A percentile compares a stretch with the other conserved stretches of the same genome.
Conservation (phyloP, 768 basidiomycete genomes). For the Pisolithus tinctorius region DNA sequence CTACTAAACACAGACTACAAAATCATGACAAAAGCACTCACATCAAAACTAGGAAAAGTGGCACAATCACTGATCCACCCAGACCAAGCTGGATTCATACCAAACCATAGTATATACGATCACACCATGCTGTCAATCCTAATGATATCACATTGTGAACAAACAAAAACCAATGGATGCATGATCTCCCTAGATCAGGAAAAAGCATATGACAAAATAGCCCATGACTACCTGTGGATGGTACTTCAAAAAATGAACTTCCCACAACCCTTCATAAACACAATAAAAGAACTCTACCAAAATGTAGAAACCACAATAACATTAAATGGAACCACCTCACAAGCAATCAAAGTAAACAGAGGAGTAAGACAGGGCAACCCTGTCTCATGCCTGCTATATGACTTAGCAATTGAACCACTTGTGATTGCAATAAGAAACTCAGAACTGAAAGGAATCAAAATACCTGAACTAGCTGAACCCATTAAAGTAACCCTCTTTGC, state of each 20-base stretch:
- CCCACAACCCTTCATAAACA: conserved; percentile 22
- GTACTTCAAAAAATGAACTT: conserved; percentile 17
- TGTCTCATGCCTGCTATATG: too few relatives aligned
- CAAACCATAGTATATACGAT: conserved; percentile 24
- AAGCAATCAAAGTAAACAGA: neutral
- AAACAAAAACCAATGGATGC: conserved; percentile 15
- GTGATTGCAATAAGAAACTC: conserved; percentile 11
- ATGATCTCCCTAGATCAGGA: conserved; percentile 30
- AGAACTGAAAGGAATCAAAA: conserved; percentile 8
- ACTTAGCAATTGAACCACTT: conserved; percentile 12
- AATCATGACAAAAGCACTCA: conserved; percentile 19
- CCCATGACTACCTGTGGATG: conserved; percentile 26
- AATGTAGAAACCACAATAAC: conserved; percentile 24
- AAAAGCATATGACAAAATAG: conserved; percentile 33
- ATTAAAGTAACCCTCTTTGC: conserved; percentile 20
- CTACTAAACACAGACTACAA: conserved; percentile 31
- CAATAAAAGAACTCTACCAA: conserved; percentile 1
- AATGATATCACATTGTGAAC: conserved; percentile 20
- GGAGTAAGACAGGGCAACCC: conserved; percentile 34
- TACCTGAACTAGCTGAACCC: conserved; percentile 7
- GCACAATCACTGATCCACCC: conserved; percentile 19
- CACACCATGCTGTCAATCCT: conserved; percentile 22
- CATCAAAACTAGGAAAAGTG: conserved; percentile 9
- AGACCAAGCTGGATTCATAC: conserved; percentile 36
- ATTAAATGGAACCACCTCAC: conserved; percentile 21